A percentile compares a stretch with the other conserved stretches of the same genome.
phyloP scores from a whole-genome alignment of 768 basidiomycete genomes.

The Suillus cothurnatus region DNA sequence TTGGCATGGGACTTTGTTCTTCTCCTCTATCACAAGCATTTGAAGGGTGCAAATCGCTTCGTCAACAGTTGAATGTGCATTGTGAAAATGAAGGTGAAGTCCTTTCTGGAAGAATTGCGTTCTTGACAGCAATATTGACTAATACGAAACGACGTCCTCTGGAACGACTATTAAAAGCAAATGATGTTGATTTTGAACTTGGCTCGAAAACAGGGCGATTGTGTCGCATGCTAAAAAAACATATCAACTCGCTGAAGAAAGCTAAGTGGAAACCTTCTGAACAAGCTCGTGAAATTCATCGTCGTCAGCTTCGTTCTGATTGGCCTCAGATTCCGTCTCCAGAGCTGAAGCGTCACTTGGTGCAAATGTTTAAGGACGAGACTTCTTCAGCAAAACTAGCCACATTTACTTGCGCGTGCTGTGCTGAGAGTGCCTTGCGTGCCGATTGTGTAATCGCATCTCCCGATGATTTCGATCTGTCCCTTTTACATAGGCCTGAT shows the following conservation, averaged over 20 bases:
- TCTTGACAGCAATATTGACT: too few relatives aligned
- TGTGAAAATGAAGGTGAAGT: too few relatives aligned
- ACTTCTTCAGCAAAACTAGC: background rate
- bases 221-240: background rate
- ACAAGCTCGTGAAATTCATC: too few relatives aligned
- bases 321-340: background rate
- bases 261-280: too few relatives aligned
- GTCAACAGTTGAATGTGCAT: too few relatives aligned
- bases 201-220: background rate
- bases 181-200: constrained; percentile 21
- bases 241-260: background rate
- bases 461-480: background rate
- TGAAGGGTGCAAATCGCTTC: too few relatives aligned
- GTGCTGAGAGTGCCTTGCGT: background rate
- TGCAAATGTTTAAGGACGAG: background rate
- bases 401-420: background rate
- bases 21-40: too few relatives aligned
- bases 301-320: background rate
- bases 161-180: background rate
- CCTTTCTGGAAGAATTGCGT: too few relatives aligned
- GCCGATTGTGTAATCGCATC: background rate
- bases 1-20: too few relatives aligned
- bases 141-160: background rate
- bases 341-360: background rate
- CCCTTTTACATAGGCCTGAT: background rate